Base-by-base conservation (phyloP, 305 asterid genomes). In the Coffea humblotiana region DNA sequence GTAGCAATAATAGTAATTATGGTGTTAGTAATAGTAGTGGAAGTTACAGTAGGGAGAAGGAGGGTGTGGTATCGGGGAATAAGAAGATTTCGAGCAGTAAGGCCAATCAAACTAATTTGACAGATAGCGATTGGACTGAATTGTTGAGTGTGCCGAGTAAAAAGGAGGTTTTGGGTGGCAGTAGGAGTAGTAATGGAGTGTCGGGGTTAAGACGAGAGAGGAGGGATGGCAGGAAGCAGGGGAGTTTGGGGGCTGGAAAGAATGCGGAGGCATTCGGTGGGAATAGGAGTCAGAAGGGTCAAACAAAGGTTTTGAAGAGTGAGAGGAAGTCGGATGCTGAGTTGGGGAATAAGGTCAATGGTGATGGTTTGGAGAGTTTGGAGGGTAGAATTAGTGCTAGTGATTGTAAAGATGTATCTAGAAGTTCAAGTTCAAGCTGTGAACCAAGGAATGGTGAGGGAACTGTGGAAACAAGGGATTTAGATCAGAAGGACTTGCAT, bases 111-210 rank as follows among this genome's bases (percentile, higher is more conserved):
- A 84, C 81, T 72, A 82, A 84, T 82, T 89, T 90, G 75, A 90
- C 89, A 4, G 97, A 95, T 82, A 85, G 86, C 85, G 99, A 95
- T 86, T 95, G 99, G 99, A 94, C 99, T 10, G 96, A 95, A 83
- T 88, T 95, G 82, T 85, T 95, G 74, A 90, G 95, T 86, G 91
- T 85, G 77, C 95, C 97, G 8, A 89, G 87, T 80, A 87, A 84
- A 83, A 90, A 79, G 80, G 88, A 79, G 72, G 68, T 65, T 60
- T 76, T 88, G 27, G 84, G 76, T 78, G 82, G 72, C 79, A 80
- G 43, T 74, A 80, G 77, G 65, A 86, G 84, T 82, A 85, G 82
- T 84, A 88, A 81, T 73, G 92, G 89, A 81, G 86, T 78, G 49
- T 69, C 79, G 23, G 88, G 84, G 71, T 82, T 79, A 72, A 83